These are phyloP conservation scores for Chrysanthemum seticuspe DNA, from an alignment of 129 eudicot species.

Conservation along the genomic window DNA sequence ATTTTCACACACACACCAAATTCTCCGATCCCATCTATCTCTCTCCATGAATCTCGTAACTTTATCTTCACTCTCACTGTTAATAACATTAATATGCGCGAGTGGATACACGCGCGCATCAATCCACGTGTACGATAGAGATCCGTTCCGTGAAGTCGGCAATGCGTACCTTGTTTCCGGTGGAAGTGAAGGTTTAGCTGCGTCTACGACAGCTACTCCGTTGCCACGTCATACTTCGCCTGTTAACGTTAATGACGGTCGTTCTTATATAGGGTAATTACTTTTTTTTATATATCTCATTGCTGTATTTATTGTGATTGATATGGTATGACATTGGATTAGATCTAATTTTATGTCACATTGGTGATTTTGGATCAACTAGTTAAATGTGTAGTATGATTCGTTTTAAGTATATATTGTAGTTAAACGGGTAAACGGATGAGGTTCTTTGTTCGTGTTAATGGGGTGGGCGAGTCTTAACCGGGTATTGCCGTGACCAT, in stretches of 20 bases:
- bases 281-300: not conserved
- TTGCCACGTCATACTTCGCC: constrained; percentile 30
- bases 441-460: no score
- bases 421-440: no score
- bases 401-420: no score
- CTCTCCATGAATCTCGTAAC: constrained; percentile 54
- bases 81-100: constrained; percentile 21
- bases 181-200: constrained; percentile 91
- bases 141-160: constrained; percentile 91
- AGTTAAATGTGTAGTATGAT: no score
- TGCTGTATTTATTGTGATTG: no score
- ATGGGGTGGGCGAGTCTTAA: no score
- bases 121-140: constrained; percentile 76
- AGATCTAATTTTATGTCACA: constrained; percentile 23
- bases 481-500: no score
- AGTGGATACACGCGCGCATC: constrained; percentile 64
- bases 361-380: not conserved
- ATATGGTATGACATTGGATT: not conserved
- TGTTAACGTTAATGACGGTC: constrained; percentile 49
- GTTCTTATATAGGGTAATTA: constrained; percentile 67
- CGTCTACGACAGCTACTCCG: constrained; percentile 41
- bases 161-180: constrained; percentile 91
- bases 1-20: constrained; percentile 27
- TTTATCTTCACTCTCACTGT: constrained; percentile 23
- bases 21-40: constrained; percentile 43